Percentiles rank a stretch among this genome's conserved stretches.
Evolutionary conservation across 2,329 filamentous ascomycete genomes (phyloP).

Genomic region (Diaporthe amygdali): DNA sequence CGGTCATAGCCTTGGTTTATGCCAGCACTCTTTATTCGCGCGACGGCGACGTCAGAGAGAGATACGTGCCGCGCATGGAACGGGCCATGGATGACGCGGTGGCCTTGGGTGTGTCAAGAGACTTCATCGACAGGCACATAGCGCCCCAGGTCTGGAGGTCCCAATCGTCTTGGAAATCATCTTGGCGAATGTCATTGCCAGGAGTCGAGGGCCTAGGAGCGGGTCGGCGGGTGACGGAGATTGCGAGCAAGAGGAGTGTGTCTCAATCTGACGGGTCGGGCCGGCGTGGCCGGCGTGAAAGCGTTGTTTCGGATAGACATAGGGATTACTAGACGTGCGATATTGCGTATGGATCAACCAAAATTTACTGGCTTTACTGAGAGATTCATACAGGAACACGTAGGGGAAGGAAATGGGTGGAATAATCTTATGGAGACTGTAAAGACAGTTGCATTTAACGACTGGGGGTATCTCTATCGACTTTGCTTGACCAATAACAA

Average conservation of each 20-base stretch:
- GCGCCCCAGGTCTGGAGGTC: background rate
- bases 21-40: background rate
- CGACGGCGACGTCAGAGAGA: background rate
- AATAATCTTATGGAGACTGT: background rate
- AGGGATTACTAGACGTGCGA: background rate
- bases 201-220: background rate
- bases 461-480: conserved; percentile 26
- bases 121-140: background rate
- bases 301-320: background rate
- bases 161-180: background rate
- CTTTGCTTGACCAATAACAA: conserved; percentile 8
- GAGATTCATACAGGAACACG: background rate
- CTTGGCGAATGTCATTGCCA: background rate
- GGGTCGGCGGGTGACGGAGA: background rate
- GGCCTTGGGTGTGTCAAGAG: background rate
- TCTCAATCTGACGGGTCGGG: background rate
- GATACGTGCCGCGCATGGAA: background rate
- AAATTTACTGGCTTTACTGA: background rate
- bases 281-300: background rate
- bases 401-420: background rate
- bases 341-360: background rate
- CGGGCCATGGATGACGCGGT: background rate
- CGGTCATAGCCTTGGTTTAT: background rate
- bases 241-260: background rate
- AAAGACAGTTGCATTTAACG: conserved; percentile 17